Conservation (phyloP, 371 early-diverging fungal species). For the Lichtheimia ornata region DNA sequence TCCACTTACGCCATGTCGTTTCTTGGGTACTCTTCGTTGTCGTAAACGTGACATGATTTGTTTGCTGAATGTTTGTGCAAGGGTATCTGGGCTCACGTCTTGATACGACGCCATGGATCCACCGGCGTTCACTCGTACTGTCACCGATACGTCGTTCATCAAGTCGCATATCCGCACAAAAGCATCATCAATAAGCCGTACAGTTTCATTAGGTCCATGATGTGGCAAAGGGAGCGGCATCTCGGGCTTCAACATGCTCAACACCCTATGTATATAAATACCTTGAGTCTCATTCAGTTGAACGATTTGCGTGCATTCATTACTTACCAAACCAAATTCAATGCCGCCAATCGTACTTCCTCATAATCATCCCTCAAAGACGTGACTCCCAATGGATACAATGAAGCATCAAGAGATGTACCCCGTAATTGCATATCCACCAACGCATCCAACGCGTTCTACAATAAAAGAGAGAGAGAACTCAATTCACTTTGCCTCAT, state of each 20-base stretch:
- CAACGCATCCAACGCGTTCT: constrained; percentile 56
- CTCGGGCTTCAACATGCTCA: constrained; percentile 54
- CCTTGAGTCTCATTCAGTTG: too few species aligned
- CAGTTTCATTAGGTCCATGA: constrained; percentile 46
- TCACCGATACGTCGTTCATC: constrained; percentile 72
- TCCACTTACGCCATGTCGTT: constrained; percentile 2
- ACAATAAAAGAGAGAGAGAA: neutral
- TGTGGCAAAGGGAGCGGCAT: constrained; percentile 47
- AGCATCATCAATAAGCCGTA: constrained; percentile 74
- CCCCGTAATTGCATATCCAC: constrained; percentile 55
- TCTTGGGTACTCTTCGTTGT: constrained; percentile 14
- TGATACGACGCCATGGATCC: constrained; percentile 65
- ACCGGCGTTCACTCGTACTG: constrained; percentile 71
- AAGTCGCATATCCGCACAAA: constrained; percentile 77
- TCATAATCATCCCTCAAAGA: constrained; percentile 69
- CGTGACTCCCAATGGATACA: constrained; percentile 62
- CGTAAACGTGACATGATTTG: constrained; percentile 71
- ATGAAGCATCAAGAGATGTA: constrained; percentile 44
- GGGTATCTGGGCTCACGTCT: constrained; percentile 55
- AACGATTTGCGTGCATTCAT: too few species aligned
- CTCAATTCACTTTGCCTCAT: neutral
- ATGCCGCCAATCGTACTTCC: constrained; percentile 68
- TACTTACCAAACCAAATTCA: constrained; percentile 62
- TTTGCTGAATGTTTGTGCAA: constrained; percentile 77
- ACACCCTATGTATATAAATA: constrained; percentile 22